These are phyloP conservation scores for Mesembryanthemum crystallinum DNA, from an alignment of 148 eudicot genomes.

Conservation along the genomic window DNA sequence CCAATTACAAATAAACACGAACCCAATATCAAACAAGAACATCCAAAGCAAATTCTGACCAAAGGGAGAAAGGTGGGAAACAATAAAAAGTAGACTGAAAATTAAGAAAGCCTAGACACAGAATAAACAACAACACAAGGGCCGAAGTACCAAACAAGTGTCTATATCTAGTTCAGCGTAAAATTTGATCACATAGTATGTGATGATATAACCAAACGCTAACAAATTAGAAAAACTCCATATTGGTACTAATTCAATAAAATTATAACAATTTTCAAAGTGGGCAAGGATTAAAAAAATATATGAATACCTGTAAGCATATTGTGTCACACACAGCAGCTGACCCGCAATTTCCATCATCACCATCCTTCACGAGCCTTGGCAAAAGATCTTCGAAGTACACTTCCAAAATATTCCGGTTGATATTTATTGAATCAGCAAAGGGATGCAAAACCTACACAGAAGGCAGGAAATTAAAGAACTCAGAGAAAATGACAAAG, in stretches of 20 bases:
- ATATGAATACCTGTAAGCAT: slow-evolving; percentile 73
- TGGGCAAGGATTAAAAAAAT: not conserved
- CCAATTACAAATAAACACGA: too few relatives aligned
- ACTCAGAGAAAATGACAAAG: slow-evolving; percentile 1
- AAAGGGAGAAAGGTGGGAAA: not conserved
- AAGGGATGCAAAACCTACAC: slow-evolving; percentile 70
- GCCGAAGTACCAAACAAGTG: not conserved
- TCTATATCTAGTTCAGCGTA: not conserved
- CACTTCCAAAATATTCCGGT: slow-evolving; percentile 66
- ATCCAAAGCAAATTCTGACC: too few relatives aligned
- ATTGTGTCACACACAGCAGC: slow-evolving; percentile 74
- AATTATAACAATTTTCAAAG: not conserved
- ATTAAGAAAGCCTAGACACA: not conserved
- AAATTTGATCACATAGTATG: not conserved
- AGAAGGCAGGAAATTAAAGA: not conserved
- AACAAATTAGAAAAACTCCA: not conserved
- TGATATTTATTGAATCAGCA: slow-evolving; percentile 71
- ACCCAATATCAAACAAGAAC: too few relatives aligned
- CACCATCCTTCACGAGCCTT: slow-evolving; percentile 74
- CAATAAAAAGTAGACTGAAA: not conserved
- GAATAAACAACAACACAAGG: not conserved
- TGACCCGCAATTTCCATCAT: slow-evolving; percentile 87
- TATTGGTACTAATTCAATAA: not conserved
- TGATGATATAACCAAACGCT: not conserved
- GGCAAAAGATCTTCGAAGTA: slow-evolving; percentile 86